These are phyloP conservation scores for Leccinum fallax DNA, from an alignment of 1,284 basidiomycete genomes.

Conservation along the genomic window DNA sequence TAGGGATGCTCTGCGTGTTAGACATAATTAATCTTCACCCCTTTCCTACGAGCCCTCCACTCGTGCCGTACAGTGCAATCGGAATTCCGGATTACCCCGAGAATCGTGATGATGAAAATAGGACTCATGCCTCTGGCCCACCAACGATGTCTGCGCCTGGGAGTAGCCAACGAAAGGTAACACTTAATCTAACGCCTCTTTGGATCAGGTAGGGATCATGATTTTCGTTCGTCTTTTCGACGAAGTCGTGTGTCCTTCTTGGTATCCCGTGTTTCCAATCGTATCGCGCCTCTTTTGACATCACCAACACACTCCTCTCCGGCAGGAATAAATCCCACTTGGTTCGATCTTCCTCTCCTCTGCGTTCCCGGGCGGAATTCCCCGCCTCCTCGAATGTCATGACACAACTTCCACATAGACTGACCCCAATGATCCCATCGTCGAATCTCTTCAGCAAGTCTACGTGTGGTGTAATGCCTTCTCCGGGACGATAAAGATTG, in stretches of 20 bases:
- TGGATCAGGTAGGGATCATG: conserved; percentile 44
- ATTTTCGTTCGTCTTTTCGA: conserved; percentile 36
- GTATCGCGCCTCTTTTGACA: conserved; percentile 75
- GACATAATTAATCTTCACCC: conserved; percentile 31
- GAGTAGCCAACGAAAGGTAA: conserved; percentile 79
- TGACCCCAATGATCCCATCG: conserved; percentile 81
- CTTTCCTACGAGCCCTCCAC: conserved; percentile 12
- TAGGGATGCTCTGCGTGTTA: conserved; percentile 24
- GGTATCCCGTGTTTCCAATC: conserved; percentile 68
- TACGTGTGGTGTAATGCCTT: conserved; percentile 79
- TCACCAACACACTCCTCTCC: conserved; percentile 65
- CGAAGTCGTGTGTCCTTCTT: conserved; percentile 51
- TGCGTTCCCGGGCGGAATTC: conserved; percentile 6
- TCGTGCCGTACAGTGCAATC: conserved; percentile 3
- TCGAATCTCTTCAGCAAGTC: conserved; percentile 76
- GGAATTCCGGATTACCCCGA: conserved; percentile 3
- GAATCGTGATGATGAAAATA: conserved; percentile 10
- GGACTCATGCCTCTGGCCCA: conserved; percentile 33
- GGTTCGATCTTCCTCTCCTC: conserved; percentile 4
- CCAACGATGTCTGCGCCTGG: conserved; percentile 78
- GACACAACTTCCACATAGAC: conserved; percentile 68
- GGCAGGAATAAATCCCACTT: conserved; percentile 61
- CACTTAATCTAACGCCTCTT: conserved; percentile 64
- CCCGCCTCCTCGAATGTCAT: conserved; percentile 63
- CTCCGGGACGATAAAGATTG: conserved; percentile 77